Percentiles rank a stretch among this genome's conserved stretches.
Evolutionary conservation across 257 asterid species (phyloP).

Genomic region (Henckelia pumila): DNA sequence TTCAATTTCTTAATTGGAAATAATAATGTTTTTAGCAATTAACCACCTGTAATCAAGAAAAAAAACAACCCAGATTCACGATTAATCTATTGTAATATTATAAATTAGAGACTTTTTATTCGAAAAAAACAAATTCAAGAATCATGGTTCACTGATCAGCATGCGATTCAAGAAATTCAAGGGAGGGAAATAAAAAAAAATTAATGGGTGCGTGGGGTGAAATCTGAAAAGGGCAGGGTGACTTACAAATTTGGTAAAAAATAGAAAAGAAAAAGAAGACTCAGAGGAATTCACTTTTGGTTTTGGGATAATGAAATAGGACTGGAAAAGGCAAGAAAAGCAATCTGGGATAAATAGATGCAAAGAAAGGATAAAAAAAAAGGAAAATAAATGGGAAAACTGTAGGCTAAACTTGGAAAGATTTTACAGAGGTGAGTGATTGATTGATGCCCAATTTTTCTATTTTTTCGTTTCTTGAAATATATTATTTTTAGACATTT

Average conservation of each 20-base stretch:
- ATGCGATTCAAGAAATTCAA: no score
- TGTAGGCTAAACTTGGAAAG: slow-evolving; percentile 23
- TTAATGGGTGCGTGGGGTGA: slow-evolving; percentile 28
- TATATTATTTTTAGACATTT: slow-evolving; percentile 23
- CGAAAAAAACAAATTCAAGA: no score
- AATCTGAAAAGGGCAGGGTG: slow-evolving; percentile 16
- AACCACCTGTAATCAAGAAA: background rate
- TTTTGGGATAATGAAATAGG: slow-evolving; percentile 32
- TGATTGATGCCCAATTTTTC: slow-evolving; percentile 34
- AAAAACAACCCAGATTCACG: no score
- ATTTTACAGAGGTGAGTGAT: slow-evolving; percentile 25
- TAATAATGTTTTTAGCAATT: slow-evolving; percentile 10
- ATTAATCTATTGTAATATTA: no score
- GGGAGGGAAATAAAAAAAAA: no score
- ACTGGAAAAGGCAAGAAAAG: slow-evolving; percentile 52
- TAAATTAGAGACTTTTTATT: no score
- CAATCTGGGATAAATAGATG: slow-evolving; percentile 20
- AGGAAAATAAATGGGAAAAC: slow-evolving; percentile 7
- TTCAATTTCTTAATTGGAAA: background rate
- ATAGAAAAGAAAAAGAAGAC: slow-evolving; percentile 23
- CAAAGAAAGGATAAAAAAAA: background rate
- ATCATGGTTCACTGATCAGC: no score
- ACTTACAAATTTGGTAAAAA: slow-evolving; percentile 64
- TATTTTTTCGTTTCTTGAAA: background rate
- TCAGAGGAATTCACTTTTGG: slow-evolving; percentile 27